These are phyloP conservation scores for Lachancea meyersii DNA, from an alignment of 805 yeast genomes.

Conservation along the genomic window DNA sequence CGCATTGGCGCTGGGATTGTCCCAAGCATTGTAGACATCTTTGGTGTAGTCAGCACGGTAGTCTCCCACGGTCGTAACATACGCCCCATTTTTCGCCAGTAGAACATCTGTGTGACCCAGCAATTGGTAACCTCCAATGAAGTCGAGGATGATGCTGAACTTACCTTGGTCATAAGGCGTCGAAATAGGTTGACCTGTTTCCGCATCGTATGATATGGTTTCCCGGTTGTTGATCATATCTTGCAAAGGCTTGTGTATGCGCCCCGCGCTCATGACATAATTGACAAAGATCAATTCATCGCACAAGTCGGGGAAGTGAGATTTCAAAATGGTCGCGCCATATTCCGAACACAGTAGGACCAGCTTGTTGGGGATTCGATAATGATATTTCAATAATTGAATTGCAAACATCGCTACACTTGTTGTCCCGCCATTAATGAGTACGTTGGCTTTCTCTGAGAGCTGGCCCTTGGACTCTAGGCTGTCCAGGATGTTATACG, in stretches of 20 bases:
- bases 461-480: constrained; percentile 22
- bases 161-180: constrained; percentile 36
- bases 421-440: constrained; percentile 73
- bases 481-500: constrained; percentile 40
- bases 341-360: constrained; percentile 52
- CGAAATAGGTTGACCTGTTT: constrained; percentile 21
- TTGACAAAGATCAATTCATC: constrained; percentile 36
- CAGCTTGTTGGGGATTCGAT: constrained; percentile 44
- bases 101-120: constrained; percentile 38
- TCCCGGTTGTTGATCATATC: constrained; percentile 32
- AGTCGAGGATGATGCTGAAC: constrained; percentile 64
- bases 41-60: constrained; percentile 36
- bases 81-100: constrained; percentile 46
- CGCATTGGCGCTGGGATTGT: constrained; percentile 32
- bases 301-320: constrained; percentile 35
- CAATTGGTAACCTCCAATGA: constrained; percentile 60
- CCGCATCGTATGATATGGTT: constrained; percentile 30
- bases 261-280: constrained; percentile 30
- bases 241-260: constrained; percentile 28
- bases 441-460: constrained; percentile 42
- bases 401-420: constrained; percentile 60
- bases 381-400: constrained; percentile 50
- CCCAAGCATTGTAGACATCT: constrained; percentile 35
- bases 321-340: constrained; percentile 39
- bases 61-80: constrained; percentile 61